phyloP scores from a whole-genome alignment of 2,329 filamentous ascomycete species.

The Beauveria scarabaeidicola region DNA sequence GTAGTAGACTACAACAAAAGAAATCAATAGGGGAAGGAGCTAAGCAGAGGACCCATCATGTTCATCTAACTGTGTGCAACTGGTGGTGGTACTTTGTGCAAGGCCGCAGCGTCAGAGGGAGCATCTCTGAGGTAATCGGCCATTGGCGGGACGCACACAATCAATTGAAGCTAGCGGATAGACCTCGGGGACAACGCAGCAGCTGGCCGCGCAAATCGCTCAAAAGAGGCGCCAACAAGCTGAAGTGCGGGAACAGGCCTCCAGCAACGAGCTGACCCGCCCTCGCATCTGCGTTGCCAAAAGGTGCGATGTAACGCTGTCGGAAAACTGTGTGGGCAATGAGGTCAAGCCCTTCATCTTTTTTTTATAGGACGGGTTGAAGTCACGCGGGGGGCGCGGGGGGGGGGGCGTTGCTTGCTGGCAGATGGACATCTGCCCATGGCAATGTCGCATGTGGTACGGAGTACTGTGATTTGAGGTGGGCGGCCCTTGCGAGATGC shows the following conservation, averaged over 20 bases:
- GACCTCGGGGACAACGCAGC: conserved; percentile 6
- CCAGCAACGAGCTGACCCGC: not conserved
- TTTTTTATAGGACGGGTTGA: not conserved
- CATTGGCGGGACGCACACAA: not conserved
- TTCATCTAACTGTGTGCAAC: not conserved
- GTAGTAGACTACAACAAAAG: not conserved
- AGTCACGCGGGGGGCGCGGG: not conserved
- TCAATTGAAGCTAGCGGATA: not conserved
- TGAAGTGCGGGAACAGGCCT: not conserved
- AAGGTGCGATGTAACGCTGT: not conserved
- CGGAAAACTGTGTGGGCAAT: not conserved
- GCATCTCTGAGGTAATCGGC: conserved; percentile 3
- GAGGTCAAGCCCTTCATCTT: not conserved
- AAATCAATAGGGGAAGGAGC: not conserved
- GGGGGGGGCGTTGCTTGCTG: not conserved
- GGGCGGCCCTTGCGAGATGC: not conserved
- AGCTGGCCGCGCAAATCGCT: not conserved
- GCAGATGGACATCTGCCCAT: not conserved
- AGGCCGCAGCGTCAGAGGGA: not conserved
- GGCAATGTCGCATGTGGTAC: not conserved
- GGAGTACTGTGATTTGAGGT: not conserved
- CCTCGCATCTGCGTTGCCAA: not conserved
- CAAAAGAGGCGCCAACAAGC: not conserved
- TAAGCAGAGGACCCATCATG: not conserved
- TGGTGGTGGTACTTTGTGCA: not conserved